Evolutionary conservation across 805 yeast species (phyloP), one percentile per base, ranked within the genome.

Genomic region (Kodamaea kaohsiungensis): DNA sequence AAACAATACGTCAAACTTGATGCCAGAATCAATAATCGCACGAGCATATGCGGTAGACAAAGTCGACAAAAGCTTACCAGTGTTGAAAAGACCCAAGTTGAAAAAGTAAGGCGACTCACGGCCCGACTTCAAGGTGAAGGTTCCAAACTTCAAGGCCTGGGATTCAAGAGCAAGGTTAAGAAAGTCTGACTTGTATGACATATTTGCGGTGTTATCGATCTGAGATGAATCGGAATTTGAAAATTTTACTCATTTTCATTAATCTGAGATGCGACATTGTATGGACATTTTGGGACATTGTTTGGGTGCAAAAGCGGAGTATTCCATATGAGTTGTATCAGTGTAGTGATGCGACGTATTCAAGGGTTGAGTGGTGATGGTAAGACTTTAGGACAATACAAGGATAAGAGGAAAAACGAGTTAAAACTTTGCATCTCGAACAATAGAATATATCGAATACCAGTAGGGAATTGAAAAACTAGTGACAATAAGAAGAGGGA

Each of bases 21-120:
- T 66, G 5, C 88, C 93, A 0, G 93, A 82, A 48, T 82, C 85
- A 61, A 92, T 85, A 60, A 93, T 93, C 27, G 97, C 88, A 55
- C 83, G 80, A 30, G 99, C 98, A 67, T 92, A 95, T 6, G 97
- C 88, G 5, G 87, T 82, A 17, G 97, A 97, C 62, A 93, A 77
- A 42, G 85, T 83, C n/a, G 90, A 83, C 56, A 93, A 78, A 55
- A 88, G 80, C 59, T 81, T 82, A 39, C 97, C 97, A 7, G 91
- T 84, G 72, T 82, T 82, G 82, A 93, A 91, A 53, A 87, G 79
- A n/a, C 98, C 98, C 72, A 91, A 74, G 74, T 92, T 92, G 83
- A 93, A 92, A 67, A 95, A 93, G 72, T 95, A 93, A 49, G 99
- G 99, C n/a, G 98, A 92, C 55, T 77, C 73, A 63, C 99, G 84